Base-by-base conservation (phyloP, 768 basidiomycete species). In the Macrocybe gigantea region DNA sequence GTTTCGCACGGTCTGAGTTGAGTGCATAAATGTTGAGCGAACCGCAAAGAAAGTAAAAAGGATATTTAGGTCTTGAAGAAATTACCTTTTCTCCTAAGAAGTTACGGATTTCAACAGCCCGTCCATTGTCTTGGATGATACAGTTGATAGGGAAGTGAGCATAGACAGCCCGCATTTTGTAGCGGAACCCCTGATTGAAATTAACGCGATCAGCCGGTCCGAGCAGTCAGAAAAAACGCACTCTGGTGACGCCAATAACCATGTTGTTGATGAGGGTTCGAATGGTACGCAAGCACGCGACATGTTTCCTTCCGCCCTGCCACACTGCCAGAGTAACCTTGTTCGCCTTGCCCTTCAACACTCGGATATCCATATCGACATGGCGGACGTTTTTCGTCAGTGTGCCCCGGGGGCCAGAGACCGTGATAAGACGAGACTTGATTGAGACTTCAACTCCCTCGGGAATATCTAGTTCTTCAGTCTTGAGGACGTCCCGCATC, bases 91-190 rank as follows among this genome's bases (percentile, higher is more conserved):
- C 91, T 53, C 93, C 92, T 64, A 94, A 73, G 73, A 95, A 94
- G 72, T 94, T 95, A 54, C 93, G 87, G 67, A 96, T 95, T 67
- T 95, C 93, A 41, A 94, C 69, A 41, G 80, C 67, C 35, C 61
- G 65, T 45, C 88, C 91, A 50, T 67, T 66, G 6, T 88, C 82
- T 65, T 88, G 84, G 60, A 95, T 90, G 66, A 96, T 95, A 66
- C 87, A 86, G 77, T 99, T 99, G 79, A 99, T 96, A 52, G 96
- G 96, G 78, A 99, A 99, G 77, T 99, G 96, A 59, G 96, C 96
- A 64, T 98, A 99, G 45, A 99, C 96, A 29, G 93, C 80, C 59
- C 94, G 91, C 95, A 99, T 97, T 86, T 98, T 99, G 82, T 99
- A 99, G 60, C 84, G 83, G 84, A 98, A 99, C 53, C 96, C 96